Base-by-base conservation (phyloP, 2,329 filamentous ascomycete genomes). In the Alternaria ventricosa region DNA sequence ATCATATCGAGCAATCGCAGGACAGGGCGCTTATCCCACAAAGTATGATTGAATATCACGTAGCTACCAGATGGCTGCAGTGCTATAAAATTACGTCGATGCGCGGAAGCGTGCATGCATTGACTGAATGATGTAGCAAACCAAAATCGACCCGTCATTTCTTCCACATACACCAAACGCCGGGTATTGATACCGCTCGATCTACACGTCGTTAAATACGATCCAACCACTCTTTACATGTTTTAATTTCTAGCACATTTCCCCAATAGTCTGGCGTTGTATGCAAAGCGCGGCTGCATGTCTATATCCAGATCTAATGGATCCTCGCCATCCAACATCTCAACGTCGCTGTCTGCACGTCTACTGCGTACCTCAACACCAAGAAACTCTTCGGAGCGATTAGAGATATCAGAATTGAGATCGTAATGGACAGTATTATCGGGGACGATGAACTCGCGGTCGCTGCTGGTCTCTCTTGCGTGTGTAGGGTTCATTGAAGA, bases 251-350 rank as follows among this genome's bases (percentile, higher is more conserved):
- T 15, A 22, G 5, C 13, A 47, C 11, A 28, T 50, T 23, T 55
- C 11, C 23, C 22, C 4, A 68, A 15, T 5, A 66, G 41, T 6
- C 47, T 43, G 1, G 57, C 49, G 8, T 64, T 68, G 55, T 61
- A 67, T 11, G 51, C 55, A 43, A 59, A 64, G 36, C 43, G 30
- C 6, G 57, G 55, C 18, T 57, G 61, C 63, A 70, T 67, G 11
- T 71, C 58, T 13, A 69, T 66, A 5, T 53, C 54, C 11, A 70
- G 15, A 36, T 70, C 61, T 23, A 56, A 25, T 12, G 28, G 55
- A 25, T 63, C 57, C 2, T 60, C 59, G 12, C 28, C 3, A 3
- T 51, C 55, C 0, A 41, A 30, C 36, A 62, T 66, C 20, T 56
- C 57, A 9, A 45, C 15, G 15, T 70, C 67, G 10, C 56, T 53